Percentiles rank a stretch among this genome's conserved stretches.
Evolutionary conservation across 129 eudicot genomes (phyloP).

Genomic region (Tanacetum coccineum): DNA sequence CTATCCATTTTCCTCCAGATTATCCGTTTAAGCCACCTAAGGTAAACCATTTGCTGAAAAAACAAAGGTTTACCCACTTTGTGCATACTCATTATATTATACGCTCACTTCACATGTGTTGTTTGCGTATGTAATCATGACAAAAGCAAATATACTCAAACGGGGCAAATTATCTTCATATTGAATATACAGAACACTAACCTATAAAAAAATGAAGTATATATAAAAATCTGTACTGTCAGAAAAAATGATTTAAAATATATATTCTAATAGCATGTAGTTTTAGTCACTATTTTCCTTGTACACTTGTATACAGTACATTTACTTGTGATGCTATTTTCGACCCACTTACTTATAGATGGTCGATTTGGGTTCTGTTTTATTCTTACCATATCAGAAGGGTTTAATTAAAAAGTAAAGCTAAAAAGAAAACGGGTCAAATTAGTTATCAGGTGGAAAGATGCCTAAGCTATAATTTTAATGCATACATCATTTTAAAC

Average conservation of each 20-base stretch:
- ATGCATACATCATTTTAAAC: not conserved
- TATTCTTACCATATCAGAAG: not conserved
- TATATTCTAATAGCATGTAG: not conserved
- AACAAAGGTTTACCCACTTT: not conserved
- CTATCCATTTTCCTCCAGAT: constrained; percentile 73
- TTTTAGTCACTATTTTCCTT: not conserved
- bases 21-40: constrained; percentile 80
- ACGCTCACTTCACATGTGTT: constrained; percentile 2
- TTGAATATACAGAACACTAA: not conserved
- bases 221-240: no score
- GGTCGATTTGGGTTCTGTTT: not conserved
- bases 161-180: not conserved
- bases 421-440: not conserved
- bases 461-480: not conserved
- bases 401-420: not conserved
- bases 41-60: constrained; percentile 28
- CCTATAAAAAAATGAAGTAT: not conserved
- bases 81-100: constrained; percentile 11
- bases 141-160: not conserved
- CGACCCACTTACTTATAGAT: not conserved
- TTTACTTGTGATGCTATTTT: not conserved
- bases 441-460: not conserved
- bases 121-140: no score
- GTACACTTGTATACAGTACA: not conserved
- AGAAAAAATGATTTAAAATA: no score